phyloP scores from a whole-genome alignment of 768 basidiomycete genomes.

The Leccinum broughii region DNA sequence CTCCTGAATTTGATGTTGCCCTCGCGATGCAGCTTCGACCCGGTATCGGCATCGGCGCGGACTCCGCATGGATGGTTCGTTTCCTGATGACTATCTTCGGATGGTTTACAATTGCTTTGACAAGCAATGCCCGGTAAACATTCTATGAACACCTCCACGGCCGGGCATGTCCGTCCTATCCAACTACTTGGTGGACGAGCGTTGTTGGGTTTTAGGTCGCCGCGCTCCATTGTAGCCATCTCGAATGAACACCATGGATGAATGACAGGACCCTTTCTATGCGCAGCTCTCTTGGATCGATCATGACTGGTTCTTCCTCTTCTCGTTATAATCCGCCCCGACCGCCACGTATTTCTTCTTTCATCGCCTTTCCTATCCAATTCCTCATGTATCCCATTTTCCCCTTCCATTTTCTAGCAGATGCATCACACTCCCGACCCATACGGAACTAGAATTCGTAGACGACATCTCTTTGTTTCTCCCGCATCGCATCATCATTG shows the following conservation, averaged over 20 bases:
- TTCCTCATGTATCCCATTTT: background rate
- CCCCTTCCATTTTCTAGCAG: background rate
- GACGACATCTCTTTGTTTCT: background rate
- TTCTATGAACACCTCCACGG: background rate
- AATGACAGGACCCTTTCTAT: slow-evolving; percentile 5
- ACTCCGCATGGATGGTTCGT: slow-evolving; percentile 77
- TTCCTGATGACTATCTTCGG: slow-evolving; percentile 81
- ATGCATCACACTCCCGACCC: slow-evolving; percentile 4
- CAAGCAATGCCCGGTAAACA: slow-evolving; percentile 33
- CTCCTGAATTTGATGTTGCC: slow-evolving; percentile 59
- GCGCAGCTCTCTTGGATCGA: slow-evolving; percentile 5
- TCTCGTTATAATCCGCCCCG: background rate
- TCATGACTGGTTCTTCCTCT: background rate
- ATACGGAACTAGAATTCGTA: slow-evolving; percentile 7
- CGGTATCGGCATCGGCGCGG: slow-evolving; percentile 67
- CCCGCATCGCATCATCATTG: background rate
- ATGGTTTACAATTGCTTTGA: slow-evolving; percentile 66
- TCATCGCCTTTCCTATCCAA: background rate
- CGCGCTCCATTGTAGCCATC: background rate
- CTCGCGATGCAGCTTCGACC: slow-evolving; percentile 79
- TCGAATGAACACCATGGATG: slow-evolving; percentile 7
- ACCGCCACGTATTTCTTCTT: background rate
- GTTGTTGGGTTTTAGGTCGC: slow-evolving; percentile 1
- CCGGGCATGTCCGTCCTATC: background rate
- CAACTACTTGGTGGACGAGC: background rate